Conservation (phyloP, 1,139 yeast species). For the Blastobotrys illinoisensis region DNA sequence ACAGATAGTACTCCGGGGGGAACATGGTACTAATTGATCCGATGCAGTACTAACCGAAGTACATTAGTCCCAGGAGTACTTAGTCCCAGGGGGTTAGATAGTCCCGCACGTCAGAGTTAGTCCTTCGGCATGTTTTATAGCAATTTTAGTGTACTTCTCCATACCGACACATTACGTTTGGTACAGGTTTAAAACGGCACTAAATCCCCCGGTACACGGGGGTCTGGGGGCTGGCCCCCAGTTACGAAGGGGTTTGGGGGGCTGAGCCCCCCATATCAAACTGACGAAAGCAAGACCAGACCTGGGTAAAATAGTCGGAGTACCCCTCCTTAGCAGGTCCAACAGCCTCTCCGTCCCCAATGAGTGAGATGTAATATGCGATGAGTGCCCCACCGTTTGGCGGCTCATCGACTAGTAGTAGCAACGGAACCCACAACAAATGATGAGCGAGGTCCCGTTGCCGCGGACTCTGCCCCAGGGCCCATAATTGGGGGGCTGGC, state of each 20-base stretch:
- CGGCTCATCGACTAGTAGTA: too few species aligned
- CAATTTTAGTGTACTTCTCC: too few species aligned
- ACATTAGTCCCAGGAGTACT: not conserved
- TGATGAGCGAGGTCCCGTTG: too few species aligned
- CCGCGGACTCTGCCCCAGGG: not conserved
- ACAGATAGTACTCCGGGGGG: not conserved
- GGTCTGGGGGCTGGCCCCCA: too few species aligned
- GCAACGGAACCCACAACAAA: too few species aligned
- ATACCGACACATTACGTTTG: too few species aligned
- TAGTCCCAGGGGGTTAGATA: too few species aligned
- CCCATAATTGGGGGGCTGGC: not conserved
- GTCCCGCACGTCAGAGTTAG: too few species aligned
- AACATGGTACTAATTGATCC: not conserved
- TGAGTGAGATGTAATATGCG: not conserved
- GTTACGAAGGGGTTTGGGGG: not conserved
- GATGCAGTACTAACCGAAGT: not conserved
- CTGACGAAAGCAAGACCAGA: not conserved
- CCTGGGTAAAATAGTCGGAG: not conserved
- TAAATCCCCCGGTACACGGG: too few species aligned
- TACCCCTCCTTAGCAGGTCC: not conserved
- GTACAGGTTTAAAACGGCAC: too few species aligned
- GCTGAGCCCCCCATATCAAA: not conserved
- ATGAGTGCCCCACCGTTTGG: not conserved
- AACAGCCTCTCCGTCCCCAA: not conserved
- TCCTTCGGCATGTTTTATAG: too few species aligned